Conservation (phyloP, 2,329 filamentous ascomycete genomes). For the Verticillium dahliae region DNA sequence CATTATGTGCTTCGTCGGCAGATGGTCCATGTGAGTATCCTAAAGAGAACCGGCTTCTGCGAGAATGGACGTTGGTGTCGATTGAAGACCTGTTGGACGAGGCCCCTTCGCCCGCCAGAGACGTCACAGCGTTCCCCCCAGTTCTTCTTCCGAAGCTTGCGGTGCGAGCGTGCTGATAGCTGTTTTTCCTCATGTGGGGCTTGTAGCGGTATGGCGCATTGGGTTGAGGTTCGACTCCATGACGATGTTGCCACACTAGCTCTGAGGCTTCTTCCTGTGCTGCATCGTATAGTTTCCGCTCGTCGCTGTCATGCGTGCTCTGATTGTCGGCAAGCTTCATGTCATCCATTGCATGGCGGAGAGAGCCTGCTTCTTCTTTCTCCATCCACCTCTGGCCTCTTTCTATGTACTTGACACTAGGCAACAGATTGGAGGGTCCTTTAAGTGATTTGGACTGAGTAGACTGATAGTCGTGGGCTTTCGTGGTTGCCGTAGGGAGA, state of each 20-base stretch:
- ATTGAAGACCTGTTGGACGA: constrained; percentile 38
- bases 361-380: constrained; percentile 65
- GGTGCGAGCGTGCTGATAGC: constrained; percentile 58
- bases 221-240: constrained; percentile 49
- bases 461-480: constrained; percentile 47
- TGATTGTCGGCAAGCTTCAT: constrained; percentile 49
- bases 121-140: constrained; percentile 31
- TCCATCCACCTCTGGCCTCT: constrained; percentile 73
- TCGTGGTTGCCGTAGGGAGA: constrained; percentile 36
- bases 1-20: not conserved
- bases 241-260: constrained; percentile 69
- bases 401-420: constrained; percentile 65
- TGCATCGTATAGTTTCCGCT: constrained; percentile 59
- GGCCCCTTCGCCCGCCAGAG: constrained; percentile 28
- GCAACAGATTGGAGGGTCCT: constrained; percentile 51
- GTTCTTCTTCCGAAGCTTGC: not conserved
- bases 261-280: constrained; percentile 74
- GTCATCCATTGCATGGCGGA: constrained; percentile 67
- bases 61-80: constrained; percentile 35
- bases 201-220: constrained; percentile 62
- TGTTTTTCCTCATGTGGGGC: constrained; percentile 62
- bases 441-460: constrained; percentile 30
- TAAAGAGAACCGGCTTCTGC: constrained; percentile 20
- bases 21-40: not conserved
- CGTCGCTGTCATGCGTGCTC: constrained; percentile 32